Evolutionary conservation across 495 filamentous ascomycete genomes (phyloP).

Genomic region (Penicillium salamii): DNA sequence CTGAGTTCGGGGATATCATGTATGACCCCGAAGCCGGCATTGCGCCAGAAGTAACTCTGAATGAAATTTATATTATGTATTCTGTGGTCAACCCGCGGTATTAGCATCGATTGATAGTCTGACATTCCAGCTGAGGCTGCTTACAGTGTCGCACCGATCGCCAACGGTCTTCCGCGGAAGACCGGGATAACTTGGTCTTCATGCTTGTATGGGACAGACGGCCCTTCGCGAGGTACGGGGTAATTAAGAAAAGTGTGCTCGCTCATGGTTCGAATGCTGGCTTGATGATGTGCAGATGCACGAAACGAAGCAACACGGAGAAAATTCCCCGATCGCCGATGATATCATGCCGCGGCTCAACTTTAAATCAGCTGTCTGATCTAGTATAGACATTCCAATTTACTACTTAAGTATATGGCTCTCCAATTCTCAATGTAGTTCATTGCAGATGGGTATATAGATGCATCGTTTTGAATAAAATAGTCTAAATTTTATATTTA

Average conservation of each 20-base stretch:
- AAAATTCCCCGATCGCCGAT: neutral
- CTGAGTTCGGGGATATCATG: slow-evolving; percentile 57
- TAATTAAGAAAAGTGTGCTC: slow-evolving; percentile 37
- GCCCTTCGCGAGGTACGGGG: slow-evolving; percentile 42
- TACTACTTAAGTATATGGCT: too few relatives aligned
- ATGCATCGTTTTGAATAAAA: slow-evolving; percentile 2
- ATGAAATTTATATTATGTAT: slow-evolving; percentile 53
- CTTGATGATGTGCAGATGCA: neutral
- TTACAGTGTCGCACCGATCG: slow-evolving; percentile 51
- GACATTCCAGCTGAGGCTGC: slow-evolving; percentile 8
- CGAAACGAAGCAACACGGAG: too few relatives aligned
- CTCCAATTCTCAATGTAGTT: too few relatives aligned
- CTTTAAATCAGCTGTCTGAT: too few relatives aligned
- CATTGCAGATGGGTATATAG: neutral
- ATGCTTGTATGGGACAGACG: slow-evolving; percentile 44
- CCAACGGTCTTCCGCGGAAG: slow-evolving; percentile 49
- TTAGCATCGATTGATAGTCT: neutral
- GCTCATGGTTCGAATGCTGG: too few relatives aligned
- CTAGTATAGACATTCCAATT: too few relatives aligned
- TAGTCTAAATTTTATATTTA: slow-evolving; percentile 20
- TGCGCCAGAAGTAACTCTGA: slow-evolving; percentile 64
- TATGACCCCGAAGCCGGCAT: slow-evolving; percentile 68
- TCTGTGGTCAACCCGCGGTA: slow-evolving; percentile 28
- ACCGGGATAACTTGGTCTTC: slow-evolving; percentile 52
- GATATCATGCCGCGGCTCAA: slow-evolving; percentile 17